These are phyloP conservation scores for Calonectria pauciramosa DNA, from an alignment of 2,329 filamentous ascomycete species.

Conservation along the genomic window DNA sequence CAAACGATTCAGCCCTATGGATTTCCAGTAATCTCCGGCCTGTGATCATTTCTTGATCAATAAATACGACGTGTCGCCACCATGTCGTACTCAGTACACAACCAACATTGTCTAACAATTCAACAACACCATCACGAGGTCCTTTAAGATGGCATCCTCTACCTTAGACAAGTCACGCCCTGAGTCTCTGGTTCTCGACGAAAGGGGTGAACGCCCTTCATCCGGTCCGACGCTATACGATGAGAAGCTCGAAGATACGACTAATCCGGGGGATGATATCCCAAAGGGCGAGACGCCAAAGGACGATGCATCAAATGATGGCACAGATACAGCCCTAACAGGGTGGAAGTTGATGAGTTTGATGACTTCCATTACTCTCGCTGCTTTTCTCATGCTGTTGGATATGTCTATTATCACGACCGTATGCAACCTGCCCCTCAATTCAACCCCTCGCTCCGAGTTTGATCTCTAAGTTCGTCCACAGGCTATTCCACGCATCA, in stretches of 20 bases:
- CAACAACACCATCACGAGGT: neutral
- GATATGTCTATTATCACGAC: constrained; percentile 68
- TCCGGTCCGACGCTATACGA: constrained; percentile 37
- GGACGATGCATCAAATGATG: constrained; percentile 20
- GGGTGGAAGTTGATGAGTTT: constrained; percentile 52
- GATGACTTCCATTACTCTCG: constrained; percentile 55
- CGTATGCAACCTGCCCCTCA: constrained; percentile 45
- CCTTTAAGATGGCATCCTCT: constrained; percentile 13
- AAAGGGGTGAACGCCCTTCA: constrained; percentile 23
- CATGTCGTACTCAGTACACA: neutral
- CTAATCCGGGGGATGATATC: constrained; percentile 17
- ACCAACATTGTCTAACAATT: neutral
- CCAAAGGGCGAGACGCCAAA: constrained; percentile 22
- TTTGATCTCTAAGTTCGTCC: neutral
- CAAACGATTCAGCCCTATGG: constrained; percentile 22
- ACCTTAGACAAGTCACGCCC: constrained; percentile 5
- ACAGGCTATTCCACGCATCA: constrained; percentile 64
- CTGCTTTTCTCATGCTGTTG: constrained; percentile 62
- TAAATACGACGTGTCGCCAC: constrained; percentile 28
- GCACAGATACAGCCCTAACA: constrained; percentile 35
- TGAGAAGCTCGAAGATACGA: constrained; percentile 1
- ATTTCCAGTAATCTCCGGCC: constrained; percentile 18
- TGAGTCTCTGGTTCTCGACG: neutral
- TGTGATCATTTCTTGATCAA: constrained; percentile 4
- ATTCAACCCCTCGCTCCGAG: neutral